A percentile compares a stretch with the other conserved stretches of the same genome.
These are phyloP conservation scores for Podaxis sp. DNA, from an alignment of 768 basidiomycete genomes.

Conservation along the genomic window DNA sequence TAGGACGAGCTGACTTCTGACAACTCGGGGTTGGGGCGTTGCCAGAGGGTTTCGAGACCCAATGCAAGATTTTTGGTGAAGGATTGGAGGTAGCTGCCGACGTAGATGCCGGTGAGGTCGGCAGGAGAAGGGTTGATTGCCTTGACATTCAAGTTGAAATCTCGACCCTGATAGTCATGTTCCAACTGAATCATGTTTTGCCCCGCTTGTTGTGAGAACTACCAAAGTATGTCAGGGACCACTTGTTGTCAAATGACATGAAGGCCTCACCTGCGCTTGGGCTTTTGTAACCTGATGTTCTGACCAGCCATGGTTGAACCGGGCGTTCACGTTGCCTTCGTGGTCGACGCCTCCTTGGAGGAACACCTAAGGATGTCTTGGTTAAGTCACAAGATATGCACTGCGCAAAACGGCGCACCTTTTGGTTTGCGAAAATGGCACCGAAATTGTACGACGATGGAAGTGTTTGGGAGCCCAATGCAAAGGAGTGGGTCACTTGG, in stretches of 20 bases:
- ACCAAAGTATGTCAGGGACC: constrained; percentile 16
- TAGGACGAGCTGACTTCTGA: constrained; percentile 74
- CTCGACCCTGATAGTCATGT: constrained; percentile 88
- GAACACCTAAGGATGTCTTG: constrained; percentile 59
- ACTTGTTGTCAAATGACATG: not conserved
- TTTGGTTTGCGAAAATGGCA: constrained; percentile 84
- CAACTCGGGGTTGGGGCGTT: constrained; percentile 72
- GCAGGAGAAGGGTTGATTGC: constrained; percentile 88
- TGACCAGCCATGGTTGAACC: constrained; percentile 90
- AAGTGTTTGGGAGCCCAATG: constrained; percentile 80
- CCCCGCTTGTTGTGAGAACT: constrained; percentile 76
- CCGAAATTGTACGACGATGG: constrained; percentile 94
- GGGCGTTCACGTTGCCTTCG: constrained; percentile 85
- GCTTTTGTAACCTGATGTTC: constrained; percentile 76
- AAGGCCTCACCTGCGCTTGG: constrained; percentile 73
- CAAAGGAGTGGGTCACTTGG: constrained; percentile 97
- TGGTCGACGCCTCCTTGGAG: constrained; percentile 94
- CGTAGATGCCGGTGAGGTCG: constrained; percentile 88
- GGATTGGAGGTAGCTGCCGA: constrained; percentile 91
- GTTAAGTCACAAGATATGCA: constrained; percentile 22
- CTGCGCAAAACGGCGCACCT: constrained; percentile 42
- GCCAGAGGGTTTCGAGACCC: constrained; percentile 83
- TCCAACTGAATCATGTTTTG: constrained; percentile 94
- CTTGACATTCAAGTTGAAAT: constrained; percentile 85
- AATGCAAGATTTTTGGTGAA: constrained; percentile 86